Conservation (phyloP, 306 rosid species). For the Corylus heterophylla region DNA sequence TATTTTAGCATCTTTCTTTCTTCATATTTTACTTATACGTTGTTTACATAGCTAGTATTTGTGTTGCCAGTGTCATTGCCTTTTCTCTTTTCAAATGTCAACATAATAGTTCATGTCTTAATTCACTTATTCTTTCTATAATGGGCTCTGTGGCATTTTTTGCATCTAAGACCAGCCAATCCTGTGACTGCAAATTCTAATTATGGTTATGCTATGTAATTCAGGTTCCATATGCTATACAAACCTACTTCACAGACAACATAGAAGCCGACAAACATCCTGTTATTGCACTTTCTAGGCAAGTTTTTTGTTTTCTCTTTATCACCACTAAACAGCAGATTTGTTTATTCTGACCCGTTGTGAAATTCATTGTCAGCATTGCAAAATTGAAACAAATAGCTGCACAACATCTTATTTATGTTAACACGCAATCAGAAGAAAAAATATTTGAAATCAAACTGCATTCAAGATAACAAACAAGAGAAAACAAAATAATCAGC, state of each 20-base stretch:
- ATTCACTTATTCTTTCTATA: neutral
- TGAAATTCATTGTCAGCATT: neutral
- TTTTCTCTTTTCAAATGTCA: neutral
- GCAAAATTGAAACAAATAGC: neutral
- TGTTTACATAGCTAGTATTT: neutral
- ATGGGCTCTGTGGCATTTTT: neutral
- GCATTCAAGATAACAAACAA: neutral
- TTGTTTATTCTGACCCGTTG: neutral
- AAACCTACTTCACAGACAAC: conserved; percentile 57
- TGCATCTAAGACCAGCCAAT: neutral
- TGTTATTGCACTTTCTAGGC: conserved; percentile 80
- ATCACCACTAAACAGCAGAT: conserved; percentile 4
- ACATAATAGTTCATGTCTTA: neutral
- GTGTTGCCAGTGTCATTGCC: neutral
- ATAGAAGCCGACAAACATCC: conserved; percentile 81
- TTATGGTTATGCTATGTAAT: conserved; percentile 31
- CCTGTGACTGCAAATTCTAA: conserved; percentile 23
- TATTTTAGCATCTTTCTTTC: neutral
- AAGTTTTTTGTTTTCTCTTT: conserved; percentile 25
- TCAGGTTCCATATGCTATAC: conserved; percentile 84
- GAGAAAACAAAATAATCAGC: neutral
- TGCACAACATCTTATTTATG: neutral
- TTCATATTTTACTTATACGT: neutral
- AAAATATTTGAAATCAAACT: neutral
- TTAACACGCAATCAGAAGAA: neutral